Evolutionary conservation across 768 basidiomycete species (phyloP), one percentile per base, ranked within the genome.

Genomic region (Trametes meyenii): DNA sequence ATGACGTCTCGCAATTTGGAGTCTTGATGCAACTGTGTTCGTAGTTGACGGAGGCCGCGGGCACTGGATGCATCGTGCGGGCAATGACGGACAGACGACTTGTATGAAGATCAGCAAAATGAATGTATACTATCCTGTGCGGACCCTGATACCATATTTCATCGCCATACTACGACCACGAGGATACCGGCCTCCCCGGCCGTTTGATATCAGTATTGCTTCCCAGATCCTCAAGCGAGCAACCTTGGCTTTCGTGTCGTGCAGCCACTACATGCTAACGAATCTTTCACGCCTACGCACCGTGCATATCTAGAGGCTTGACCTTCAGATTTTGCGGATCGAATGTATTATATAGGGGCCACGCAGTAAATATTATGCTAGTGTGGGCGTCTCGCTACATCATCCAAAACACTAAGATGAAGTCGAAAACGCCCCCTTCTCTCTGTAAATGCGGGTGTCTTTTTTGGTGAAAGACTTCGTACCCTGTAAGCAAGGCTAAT

Each of bases 11-110:
- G 19, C 0, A 5, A 26, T 21, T 38, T 17, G 10, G 14, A 7
- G 0, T 16, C 5, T 49, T 58, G 14, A 45, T 53, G 21, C 51
- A 17, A 21, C 55, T 50, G 13, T 46, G n/a, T 35, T 26, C 50
- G 55, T 67, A 98, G 95, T 77, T 98, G 72, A 95, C 94, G 14
- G 96, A 98, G 73, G 85, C 90, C 14, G 94, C 94, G 13, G 96
- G 96, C 16, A 92, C 90, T 2, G 96, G 95, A 2, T 96, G 93
- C 73, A 98, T 98, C 73, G 94, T 97, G 65, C 82, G 95, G 62
- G 87, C 86, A 61, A 88, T 89, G 87, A 86, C 87, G 29, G 88
- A 89, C 72, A 79, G 87, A 43, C 75, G 81, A 67, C 73, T 77
- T 44, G 81, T 88, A 54, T 89, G 73, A 78, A n/a, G 40, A 29